Evolutionary conservation across 768 basidiomycete species (phyloP), one percentile per base, ranked within the genome.

Genomic region (Rhodotorula babjevae): DNA sequence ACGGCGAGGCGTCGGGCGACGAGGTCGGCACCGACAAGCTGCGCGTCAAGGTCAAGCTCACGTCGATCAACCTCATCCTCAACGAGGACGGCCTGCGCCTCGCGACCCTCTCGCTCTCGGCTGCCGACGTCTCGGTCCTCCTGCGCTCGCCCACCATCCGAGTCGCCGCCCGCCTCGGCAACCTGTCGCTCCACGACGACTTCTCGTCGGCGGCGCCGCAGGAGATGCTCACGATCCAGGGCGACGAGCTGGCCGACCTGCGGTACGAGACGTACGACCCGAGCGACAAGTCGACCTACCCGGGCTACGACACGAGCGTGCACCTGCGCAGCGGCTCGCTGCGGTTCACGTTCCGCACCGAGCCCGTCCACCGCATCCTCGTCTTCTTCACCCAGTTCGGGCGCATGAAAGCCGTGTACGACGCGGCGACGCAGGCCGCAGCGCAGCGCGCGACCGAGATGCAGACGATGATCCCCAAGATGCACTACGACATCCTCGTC

Each of bases 151-250:
- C 87, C 61, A 89, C 90, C 0, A 85, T 98, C 82, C 85, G 87
- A 31, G 84, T 99, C 52, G 87, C 86, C 10, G 92, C 90, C 27
- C 86, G 89, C 36, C 82, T 99, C 23, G 94, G 93, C 42, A 91
- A 87, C 76, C 84, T 99, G 46, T 87, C 89, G 10, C 81, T 99
- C 67, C 86, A 84, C 73, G 94, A 97, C 78, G 79, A 83, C 61
- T 71, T 76, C 62, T 74, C 80, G 21, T 69, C 79, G 25, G 63
- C 56, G 6, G 87, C 93, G 77, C 84, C 86, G 8, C 86, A 87
- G 61, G 94, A 94, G 83, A 85, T 98, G 9, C 82, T 98, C 68
- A 91, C 92, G 46, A 97, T 98, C 68, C 92, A 98, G 78, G 96
- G 94, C 61, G 87, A 91, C 77, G 89, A 97, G 78, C 88, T 99